A percentile compares a stretch with the other conserved stretches of the same genome.
phyloP scores from a whole-genome alignment of 1,284 basidiomycete species.

The Irpex sp. region DNA sequence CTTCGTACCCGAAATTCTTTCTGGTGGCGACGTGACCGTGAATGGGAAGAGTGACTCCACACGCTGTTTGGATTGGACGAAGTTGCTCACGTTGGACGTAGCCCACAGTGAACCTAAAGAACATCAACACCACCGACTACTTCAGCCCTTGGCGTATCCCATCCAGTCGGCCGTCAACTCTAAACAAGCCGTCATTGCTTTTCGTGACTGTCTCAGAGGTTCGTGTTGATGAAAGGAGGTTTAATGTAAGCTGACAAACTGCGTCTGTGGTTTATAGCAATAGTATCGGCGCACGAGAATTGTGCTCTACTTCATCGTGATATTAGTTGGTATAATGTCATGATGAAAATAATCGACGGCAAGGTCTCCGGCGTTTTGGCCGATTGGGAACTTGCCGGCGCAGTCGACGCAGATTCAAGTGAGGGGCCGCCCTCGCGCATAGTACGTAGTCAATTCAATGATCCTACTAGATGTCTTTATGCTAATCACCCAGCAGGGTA shows the following conservation, averaged over 20 bases:
- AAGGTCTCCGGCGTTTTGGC: background rate
- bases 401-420: background rate
- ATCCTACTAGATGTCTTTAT: background rate
- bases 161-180: background rate
- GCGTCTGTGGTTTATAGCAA: background rate
- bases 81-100: background rate
- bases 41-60: background rate
- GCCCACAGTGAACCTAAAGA: background rate
- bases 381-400: slow-evolving; percentile 4
- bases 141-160: slow-evolving; percentile 6
- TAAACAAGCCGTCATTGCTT: background rate
- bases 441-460: background rate
- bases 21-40: slow-evolving; percentile 1
- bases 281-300: background rate
- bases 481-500: background rate
- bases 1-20: background rate
- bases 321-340: slow-evolving; percentile 4
- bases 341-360: background rate
- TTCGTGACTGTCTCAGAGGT: background rate
- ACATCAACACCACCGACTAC: background rate
- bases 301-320: slow-evolving; percentile 5
- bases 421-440: background rate
- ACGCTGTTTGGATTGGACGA: background rate
- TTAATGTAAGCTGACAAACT: background rate
- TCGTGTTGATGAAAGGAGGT: background rate